phyloP scores from a whole-genome alignment of 441 rosid genomes.

The Breynia disticha region DNA sequence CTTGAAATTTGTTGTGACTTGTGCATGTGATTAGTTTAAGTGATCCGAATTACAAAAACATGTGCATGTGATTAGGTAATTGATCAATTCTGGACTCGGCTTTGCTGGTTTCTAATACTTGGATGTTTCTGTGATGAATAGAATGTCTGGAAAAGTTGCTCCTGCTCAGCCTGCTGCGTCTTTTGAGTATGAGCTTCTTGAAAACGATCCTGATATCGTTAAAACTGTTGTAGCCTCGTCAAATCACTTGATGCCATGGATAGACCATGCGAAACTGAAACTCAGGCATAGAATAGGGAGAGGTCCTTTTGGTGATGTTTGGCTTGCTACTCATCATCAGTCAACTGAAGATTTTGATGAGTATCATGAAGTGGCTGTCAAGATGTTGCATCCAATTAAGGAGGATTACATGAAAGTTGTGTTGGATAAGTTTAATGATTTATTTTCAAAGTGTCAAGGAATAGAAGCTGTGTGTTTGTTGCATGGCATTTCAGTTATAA shows the following conservation, averaged over 20 bases:
- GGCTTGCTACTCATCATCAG: slow-evolving; percentile 78
- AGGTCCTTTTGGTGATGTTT: slow-evolving; percentile 88
- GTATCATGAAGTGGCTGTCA: slow-evolving; percentile 70
- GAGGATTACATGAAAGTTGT: slow-evolving; percentile 41
- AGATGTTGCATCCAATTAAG: slow-evolving; percentile 60
- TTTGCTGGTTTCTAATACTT: too few species aligned
- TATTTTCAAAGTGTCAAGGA: slow-evolving; percentile 48
- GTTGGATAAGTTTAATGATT: slow-evolving; percentile 52
- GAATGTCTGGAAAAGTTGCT: slow-evolving; percentile 56
- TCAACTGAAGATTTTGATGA: slow-evolving; percentile 52
- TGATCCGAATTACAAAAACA: too few species aligned
- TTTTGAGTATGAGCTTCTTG: slow-evolving; percentile 61
- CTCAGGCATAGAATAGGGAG: slow-evolving; percentile 83
- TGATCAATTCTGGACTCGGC: too few species aligned
- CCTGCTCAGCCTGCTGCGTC: slow-evolving; percentile 31
- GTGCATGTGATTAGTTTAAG: too few species aligned
- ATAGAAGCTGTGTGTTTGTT: slow-evolving; percentile 42
- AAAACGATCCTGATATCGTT: slow-evolving; percentile 45
- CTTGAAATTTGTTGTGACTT: too few species aligned
- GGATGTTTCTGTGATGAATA: too few species aligned
- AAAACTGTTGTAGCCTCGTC: slow-evolving; percentile 43
- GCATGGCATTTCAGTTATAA: slow-evolving; percentile 58
- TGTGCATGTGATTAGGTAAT: too few species aligned
- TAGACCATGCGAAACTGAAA: slow-evolving; percentile 53
- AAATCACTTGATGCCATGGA: slow-evolving; percentile 41